phyloP scores from a whole-genome alignment of 257 asterid genomes.

The Apocynum venetum region DNA sequence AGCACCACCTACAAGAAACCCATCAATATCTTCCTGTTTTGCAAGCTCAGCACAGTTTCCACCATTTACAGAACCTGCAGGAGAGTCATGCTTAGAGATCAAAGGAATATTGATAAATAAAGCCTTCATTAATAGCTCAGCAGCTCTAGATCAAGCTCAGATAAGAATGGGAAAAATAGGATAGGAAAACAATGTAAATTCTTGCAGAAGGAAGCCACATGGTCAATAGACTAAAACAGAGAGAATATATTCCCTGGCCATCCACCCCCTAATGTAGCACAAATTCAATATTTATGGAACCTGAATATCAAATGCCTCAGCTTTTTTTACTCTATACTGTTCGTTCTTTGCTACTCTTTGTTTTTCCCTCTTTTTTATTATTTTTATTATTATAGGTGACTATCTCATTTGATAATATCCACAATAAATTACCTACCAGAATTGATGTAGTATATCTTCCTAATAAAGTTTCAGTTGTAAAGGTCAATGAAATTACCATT shows the following conservation, averaged over 20 bases:
- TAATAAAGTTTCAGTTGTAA: no score
- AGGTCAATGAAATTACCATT: no score
- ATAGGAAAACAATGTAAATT: neutral
- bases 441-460: no score
- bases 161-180: neutral
- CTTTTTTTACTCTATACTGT: no score
- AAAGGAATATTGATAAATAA: neutral
- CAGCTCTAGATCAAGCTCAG: neutral
- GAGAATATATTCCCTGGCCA: neutral
- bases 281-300: no score
- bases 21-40: conserved; percentile 77
- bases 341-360: no score
- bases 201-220: neutral
- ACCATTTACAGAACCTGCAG: conserved; percentile 88
- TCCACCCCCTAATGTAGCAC: neutral
- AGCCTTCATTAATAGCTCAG: neutral
- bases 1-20: conserved; percentile 95
- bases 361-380: no score
- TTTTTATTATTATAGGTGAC: no score
- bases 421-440: no score
- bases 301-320: no score
- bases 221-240: neutral
- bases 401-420: no score
- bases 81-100: neutral
- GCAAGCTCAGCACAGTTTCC: conserved; percentile 90